These are phyloP conservation scores for Penicillium sp. DNA, from an alignment of 2,329 filamentous ascomycete species.

Conservation along the genomic window DNA sequence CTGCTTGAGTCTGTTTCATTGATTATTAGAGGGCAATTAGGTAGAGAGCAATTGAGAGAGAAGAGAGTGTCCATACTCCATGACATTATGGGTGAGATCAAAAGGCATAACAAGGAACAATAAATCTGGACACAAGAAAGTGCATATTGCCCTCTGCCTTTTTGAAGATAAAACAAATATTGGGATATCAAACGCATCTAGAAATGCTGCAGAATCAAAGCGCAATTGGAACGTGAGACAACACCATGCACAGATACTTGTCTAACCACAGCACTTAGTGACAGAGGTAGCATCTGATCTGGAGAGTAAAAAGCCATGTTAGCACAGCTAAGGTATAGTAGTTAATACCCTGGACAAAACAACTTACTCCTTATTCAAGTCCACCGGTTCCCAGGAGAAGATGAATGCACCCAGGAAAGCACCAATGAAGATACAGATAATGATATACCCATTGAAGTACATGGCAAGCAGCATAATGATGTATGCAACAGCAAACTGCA, in stretches of 20 bases:
- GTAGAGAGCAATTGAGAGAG: not conserved
- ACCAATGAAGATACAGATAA: constrained; percentile 77
- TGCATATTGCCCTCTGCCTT: not conserved
- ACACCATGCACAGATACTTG: not conserved
- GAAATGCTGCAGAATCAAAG: not conserved
- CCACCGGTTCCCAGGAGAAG: constrained; percentile 65
- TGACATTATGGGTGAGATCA: not conserved
- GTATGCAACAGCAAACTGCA: constrained; percentile 73
- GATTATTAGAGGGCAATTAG: not conserved
- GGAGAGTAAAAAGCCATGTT: not conserved
- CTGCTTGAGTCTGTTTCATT: not conserved
- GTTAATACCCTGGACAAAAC: not conserved
- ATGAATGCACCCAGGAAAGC: constrained; percentile 69
- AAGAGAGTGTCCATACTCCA: not conserved
- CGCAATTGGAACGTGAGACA: not conserved
- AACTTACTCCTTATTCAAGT: constrained; percentile 3
- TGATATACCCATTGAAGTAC: constrained; percentile 70
- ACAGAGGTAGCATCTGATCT: not conserved
- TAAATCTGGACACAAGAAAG: not conserved
- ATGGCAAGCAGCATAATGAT: constrained; percentile 70
- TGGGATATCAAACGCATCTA: not conserved
- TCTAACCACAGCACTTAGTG: constrained; percentile 4
- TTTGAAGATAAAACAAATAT: not conserved
- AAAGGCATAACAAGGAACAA: not conserved
- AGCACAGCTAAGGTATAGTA: not conserved